Conservation (phyloP, 805 yeast genomes). For the Saturnispora mendoncae region DNA sequence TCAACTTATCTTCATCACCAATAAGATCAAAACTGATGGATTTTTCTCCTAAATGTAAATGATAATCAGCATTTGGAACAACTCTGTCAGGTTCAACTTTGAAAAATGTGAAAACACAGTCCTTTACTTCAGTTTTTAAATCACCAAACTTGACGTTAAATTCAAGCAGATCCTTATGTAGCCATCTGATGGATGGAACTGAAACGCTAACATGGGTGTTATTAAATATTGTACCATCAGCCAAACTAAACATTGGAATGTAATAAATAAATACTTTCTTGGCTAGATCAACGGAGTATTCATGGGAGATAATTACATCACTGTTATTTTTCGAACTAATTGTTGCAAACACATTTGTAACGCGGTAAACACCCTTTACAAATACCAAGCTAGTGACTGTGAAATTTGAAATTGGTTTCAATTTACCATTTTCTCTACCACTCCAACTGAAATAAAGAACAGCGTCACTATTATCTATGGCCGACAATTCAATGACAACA, state of each 20-base stretch:
- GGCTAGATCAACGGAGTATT: not conserved
- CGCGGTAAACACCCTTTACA: slow-evolving; percentile 2
- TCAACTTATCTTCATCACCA: slow-evolving; percentile 13
- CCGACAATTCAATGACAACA: slow-evolving; percentile 3
- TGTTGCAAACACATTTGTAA: slow-evolving; percentile 7
- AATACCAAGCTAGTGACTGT: slow-evolving; percentile 3
- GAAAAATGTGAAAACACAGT: slow-evolving; percentile 17
- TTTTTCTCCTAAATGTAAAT: slow-evolving; percentile 5
- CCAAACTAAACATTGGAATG: not conserved
- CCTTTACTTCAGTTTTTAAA: slow-evolving; percentile 10
- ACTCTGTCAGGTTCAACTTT: slow-evolving; percentile 26
- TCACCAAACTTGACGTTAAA: slow-evolving; percentile 18
- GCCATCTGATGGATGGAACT: slow-evolving; percentile 19
- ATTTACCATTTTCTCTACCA: not conserved
- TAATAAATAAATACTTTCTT: slow-evolving; percentile 1
- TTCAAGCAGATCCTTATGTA: slow-evolving; percentile 24
- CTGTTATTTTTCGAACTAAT: not conserved
- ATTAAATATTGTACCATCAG: slow-evolving; percentile 1
- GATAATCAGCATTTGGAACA: slow-evolving; percentile 16
- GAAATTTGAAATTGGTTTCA: not conserved
- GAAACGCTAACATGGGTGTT: slow-evolving; percentile 19
- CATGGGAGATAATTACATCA: slow-evolving; percentile 4
- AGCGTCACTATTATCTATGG: not conserved
- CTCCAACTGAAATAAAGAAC: slow-evolving; percentile 4
- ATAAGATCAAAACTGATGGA: slow-evolving; percentile 13